Base-by-base conservation (phyloP, 306 rosid genomes). In the Carpinus fangiana region DNA sequence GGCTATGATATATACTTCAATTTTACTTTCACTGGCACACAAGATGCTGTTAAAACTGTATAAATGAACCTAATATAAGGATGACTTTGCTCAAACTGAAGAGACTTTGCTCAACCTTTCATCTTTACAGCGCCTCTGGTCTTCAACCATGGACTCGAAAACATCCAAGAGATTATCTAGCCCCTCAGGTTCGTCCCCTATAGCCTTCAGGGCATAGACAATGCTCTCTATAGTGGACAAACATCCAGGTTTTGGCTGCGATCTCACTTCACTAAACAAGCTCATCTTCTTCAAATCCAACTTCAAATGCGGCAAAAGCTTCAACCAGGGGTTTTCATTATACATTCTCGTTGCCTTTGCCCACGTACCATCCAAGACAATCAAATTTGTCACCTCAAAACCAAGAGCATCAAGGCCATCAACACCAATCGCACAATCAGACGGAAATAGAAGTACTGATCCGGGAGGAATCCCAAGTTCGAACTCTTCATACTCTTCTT, bases 301-400 rank as follows among this genome's bases (percentile, higher is more conserved):
- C 88, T 86, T 92, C 86, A 90, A 47, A 82, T 94, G 98, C 0
- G 94, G 97, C 88, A 94, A 82, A 70, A 88, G 72, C 57, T 82
- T 85, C 80, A 94, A 66, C 98, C 96, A 94, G 64, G 94, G 94
- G 78, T 92, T 94, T 72, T 94, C 97, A 31, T 82, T 76, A 73
- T 94, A 90, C 75, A 94, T 81, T 79, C 97, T 89, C 76, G 76
- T 94, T 28, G 98, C 98, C 89, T 94, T 94, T 7, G 98, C 86
- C 98, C 98, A 92, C 59, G 97, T 94, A 73, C 97, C 96, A 83
- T 94, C 97, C 65, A 89, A 74, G 48, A 94, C 93, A 70, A 92
- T 90, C 91, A 92, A 77, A 77, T 90, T 87, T 85, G 80, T 88
- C 72, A 94, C 90, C 79, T 84, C 68, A 28, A 82, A 74, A 73